Evolutionary conservation across 2,329 filamentous ascomycete species (phyloP).

Genomic region (Atkinsonella texensis): DNA sequence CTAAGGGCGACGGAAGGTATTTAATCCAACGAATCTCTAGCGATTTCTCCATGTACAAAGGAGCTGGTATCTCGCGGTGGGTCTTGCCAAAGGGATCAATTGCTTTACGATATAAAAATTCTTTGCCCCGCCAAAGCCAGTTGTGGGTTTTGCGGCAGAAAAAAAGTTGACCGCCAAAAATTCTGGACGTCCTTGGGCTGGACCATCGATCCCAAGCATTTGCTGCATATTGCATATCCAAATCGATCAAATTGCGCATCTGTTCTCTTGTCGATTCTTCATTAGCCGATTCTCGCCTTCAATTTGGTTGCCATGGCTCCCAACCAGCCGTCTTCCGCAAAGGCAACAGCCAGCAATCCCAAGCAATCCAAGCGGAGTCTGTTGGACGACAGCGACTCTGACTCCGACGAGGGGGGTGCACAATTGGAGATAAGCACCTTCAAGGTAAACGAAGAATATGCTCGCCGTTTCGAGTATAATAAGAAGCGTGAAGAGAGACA

Average conservation of each 20-base stretch:
- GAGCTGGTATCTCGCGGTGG: too few species aligned
- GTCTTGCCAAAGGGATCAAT: too few species aligned
- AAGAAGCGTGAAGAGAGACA: conserved; percentile 89
- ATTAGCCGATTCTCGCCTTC: not conserved
- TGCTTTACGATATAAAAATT: not conserved
- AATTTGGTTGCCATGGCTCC: conserved; percentile 7
- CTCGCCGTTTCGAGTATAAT: conserved; percentile 85
- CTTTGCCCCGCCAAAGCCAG: conserved; percentile 4
- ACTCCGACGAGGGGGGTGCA: conserved; percentile 33
- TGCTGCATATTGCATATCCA: not conserved
- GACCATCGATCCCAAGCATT: not conserved
- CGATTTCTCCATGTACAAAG: too few species aligned
- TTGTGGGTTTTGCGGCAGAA: conserved; percentile 8
- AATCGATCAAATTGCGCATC: too few species aligned
- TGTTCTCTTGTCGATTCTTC: too few species aligned
- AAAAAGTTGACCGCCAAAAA: conserved; percentile 22
- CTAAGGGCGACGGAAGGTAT: too few species aligned
- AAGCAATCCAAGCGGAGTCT: conserved; percentile 34
- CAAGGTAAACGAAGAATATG: conserved; percentile 85
- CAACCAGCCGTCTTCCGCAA: not conserved
- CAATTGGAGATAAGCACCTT: conserved; percentile 37
- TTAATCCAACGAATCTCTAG: too few species aligned
- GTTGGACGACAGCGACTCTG: conserved; percentile 44
- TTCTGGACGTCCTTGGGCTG: conserved; percentile 9
- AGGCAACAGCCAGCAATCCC: conserved; percentile 11